phyloP scores from a whole-genome alignment of 306 rosid species.

The Ceratonia siliqua region DNA sequence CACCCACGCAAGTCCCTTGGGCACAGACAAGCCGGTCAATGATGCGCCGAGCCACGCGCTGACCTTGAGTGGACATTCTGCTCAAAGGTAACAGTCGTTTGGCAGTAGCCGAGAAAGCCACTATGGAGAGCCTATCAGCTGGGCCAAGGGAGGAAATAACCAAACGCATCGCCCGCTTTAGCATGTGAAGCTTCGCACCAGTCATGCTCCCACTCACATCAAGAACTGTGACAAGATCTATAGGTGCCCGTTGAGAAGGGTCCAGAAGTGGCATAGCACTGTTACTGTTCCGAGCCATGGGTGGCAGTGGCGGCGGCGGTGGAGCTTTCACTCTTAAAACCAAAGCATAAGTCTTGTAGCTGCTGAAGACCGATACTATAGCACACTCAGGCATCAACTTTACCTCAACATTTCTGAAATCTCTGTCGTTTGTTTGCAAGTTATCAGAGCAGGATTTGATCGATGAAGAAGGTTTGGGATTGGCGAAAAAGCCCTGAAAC shows the following conservation, averaged over 20 bases:
- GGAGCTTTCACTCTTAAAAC: constrained; percentile 66
- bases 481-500: constrained; percentile 60
- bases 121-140: constrained; percentile 61
- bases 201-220: constrained; percentile 57
- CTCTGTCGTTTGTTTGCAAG: neutral
- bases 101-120: constrained; percentile 49
- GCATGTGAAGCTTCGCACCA: constrained; percentile 57
- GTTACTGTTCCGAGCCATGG: constrained; percentile 9
- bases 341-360: constrained; percentile 52
- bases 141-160: constrained; percentile 57
- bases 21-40: constrained; percentile 48
- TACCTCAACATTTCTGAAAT: constrained; percentile 47
- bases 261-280: constrained; percentile 26
- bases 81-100: constrained; percentile 48
- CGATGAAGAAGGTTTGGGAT: constrained; percentile 47
- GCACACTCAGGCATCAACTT: constrained; percentile 63
- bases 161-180: constrained; percentile 69
- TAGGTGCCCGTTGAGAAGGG: constrained; percentile 39
- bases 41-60: constrained; percentile 54
- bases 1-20: constrained; percentile 42
- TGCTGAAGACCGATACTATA: constrained; percentile 40
- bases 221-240: constrained; percentile 67
- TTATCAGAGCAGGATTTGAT: constrained; percentile 31
- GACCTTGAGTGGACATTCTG: constrained; percentile 61
- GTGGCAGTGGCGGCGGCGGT: constrained; percentile 6